A percentile compares a stretch with the other conserved stretches of the same genome.
phyloP scores from a whole-genome alignment of 805 yeast genomes.

The Metschnikowia proteae region DNA sequence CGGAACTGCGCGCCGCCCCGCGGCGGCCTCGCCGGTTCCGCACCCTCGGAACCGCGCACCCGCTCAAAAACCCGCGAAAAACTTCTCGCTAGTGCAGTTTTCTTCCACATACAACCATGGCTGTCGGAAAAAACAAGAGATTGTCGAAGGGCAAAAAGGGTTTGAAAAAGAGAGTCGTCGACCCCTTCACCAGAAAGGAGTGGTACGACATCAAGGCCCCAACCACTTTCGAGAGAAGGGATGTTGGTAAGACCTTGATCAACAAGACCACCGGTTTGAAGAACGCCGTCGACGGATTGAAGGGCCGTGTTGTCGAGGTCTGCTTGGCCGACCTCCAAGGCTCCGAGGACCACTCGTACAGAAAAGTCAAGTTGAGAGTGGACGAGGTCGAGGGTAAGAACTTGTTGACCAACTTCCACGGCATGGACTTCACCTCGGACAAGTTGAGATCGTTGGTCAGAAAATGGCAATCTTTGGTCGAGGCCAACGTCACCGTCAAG shows the following conservation, averaged over 20 bases:
- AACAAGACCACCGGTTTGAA: constrained; percentile 98
- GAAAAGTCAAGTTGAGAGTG: constrained; percentile 95
- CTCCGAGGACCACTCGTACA: constrained; percentile 97
- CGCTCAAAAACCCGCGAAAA: constrained; percentile 3
- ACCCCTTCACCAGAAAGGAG: constrained; percentile 99
- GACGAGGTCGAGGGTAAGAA: constrained; percentile 99
- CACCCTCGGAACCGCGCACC: constrained; percentile 7
- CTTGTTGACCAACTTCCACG: constrained; percentile 99
- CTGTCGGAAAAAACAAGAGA: constrained; percentile 90
- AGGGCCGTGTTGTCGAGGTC: constrained; percentile 96
- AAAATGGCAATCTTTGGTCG: constrained; percentile 98
- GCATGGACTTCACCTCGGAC: constrained; percentile 96
- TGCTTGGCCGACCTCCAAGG: constrained; percentile 97
- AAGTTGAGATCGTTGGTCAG: constrained; percentile 96
- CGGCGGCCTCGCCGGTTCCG: not conserved
- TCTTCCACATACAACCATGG: constrained; percentile 40
- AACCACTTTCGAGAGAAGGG: constrained; percentile 96
- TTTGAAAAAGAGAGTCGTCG: constrained; percentile 97
- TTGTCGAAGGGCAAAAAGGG: constrained; percentile 91
- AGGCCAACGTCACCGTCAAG: constrained; percentile 97
- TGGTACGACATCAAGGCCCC: constrained; percentile 99
- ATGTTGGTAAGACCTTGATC: constrained; percentile 97
- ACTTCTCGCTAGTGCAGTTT: constrained; percentile 10
- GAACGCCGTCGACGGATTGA: constrained; percentile 96
- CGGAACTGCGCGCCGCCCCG: constrained; percentile 4